Percentiles rank a stretch among this genome's conserved stretches.
These are phyloP conservation scores for Eudorina sp. DNA, from an alignment of 139 green algal genomes.

Conservation along the genomic window DNA sequence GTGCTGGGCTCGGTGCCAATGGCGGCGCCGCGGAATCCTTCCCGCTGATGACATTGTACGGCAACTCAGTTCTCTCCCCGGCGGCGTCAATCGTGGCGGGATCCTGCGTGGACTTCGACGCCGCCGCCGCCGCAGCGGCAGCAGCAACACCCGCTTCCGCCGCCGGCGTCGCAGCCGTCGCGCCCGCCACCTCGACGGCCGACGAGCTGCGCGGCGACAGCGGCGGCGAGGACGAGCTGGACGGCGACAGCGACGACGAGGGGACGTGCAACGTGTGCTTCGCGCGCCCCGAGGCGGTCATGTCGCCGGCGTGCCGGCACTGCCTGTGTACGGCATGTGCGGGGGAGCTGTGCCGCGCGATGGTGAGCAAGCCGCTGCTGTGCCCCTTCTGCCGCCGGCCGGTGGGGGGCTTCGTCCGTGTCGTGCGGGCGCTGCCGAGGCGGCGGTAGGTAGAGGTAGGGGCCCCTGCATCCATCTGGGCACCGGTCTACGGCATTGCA, in stretches of 20 bases:
- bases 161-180: not conserved
- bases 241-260: not conserved
- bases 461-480: too few relatives aligned
- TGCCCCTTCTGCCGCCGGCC: conserved; percentile 38
- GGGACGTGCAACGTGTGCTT: conserved; percentile 32
- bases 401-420: not conserved
- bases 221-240: not conserved
- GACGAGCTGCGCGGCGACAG: not conserved
- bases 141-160: too few relatives aligned
- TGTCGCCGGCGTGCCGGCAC: not conserved
- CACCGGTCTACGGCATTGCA: too few relatives aligned
- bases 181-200: not conserved
- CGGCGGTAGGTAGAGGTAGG: not conserved
- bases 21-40: too few relatives aligned
- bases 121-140: not conserved
- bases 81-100: not conserved
- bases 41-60: too few relatives aligned
- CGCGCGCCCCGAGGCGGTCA: conserved; percentile 1
- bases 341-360: not conserved
- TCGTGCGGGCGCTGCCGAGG: not conserved
- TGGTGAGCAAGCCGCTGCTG: conserved; percentile 21
- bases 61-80: not conserved
- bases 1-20: too few relatives aligned
- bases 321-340: conserved; percentile 14
- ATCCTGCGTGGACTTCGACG: not conserved